Conservation (phyloP, 1,284 basidiomycete genomes). For the Baeospora myosura region DNA sequence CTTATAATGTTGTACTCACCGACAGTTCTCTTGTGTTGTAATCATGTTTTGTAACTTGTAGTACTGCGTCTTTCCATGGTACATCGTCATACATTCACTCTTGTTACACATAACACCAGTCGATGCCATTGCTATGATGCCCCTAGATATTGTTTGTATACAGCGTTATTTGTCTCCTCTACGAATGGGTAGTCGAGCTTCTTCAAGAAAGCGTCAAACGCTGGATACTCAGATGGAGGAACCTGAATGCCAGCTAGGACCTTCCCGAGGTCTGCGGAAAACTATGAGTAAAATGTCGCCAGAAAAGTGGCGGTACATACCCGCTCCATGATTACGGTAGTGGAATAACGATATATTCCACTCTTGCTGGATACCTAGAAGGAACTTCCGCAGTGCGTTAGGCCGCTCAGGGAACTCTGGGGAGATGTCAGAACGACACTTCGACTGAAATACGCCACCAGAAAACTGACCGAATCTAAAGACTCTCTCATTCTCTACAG, state of each 20-base stretch:
- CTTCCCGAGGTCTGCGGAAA: conserved; percentile 72
- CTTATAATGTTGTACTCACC: too few species aligned
- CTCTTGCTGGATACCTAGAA: conserved; percentile 71
- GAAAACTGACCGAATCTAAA: conserved; percentile 81
- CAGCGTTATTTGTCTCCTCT: conserved; percentile 89
- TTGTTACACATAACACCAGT: too few species aligned
- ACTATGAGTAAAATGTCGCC: conserved; percentile 6
- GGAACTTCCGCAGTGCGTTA: conserved; percentile 85
- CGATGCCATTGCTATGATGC: too few species aligned
- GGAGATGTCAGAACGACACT: background rate
- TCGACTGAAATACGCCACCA: background rate
- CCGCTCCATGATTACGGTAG: conserved; percentile 94
- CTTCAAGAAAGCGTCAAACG: conserved; percentile 15
- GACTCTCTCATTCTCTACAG: conserved; percentile 79
- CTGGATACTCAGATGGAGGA: conserved; percentile 33
- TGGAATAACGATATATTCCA: conserved; percentile 99
- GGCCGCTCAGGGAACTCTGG: conserved; percentile 95
- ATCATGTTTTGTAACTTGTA: too few species aligned
- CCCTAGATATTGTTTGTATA: conserved; percentile 66
- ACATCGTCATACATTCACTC: too few species aligned
- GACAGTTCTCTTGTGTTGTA: too few species aligned
- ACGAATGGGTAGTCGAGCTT: conserved; percentile 58
- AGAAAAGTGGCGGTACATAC: conserved; percentile 43
- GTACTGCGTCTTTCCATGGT: too few species aligned
- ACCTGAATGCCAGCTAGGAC: conserved; percentile 94